Evolutionary conservation across 805 yeast genomes (phyloP).

Genomic region (Wickerhamiella occidentalis): DNA sequence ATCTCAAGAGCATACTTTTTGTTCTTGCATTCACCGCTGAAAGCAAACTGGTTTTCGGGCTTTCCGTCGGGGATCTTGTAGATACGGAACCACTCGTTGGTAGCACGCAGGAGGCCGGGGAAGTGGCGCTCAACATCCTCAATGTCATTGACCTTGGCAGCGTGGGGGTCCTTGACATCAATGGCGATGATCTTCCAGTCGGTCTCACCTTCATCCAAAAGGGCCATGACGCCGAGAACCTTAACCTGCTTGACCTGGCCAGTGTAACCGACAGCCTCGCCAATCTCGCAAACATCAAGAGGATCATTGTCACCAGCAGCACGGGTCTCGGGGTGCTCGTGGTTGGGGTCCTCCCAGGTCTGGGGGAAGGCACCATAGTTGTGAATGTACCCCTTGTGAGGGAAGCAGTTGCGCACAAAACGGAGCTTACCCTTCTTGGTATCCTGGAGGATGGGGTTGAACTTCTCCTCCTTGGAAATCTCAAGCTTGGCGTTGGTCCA

Average conservation of each 20-base stretch:
- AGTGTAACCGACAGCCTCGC: constrained; percentile 41
- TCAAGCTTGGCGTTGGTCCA: constrained; percentile 98
- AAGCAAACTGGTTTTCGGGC: constrained; percentile 94
- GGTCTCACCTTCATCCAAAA: constrained; percentile 93
- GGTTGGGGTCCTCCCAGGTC: constrained; percentile 95
- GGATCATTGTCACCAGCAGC: constrained; percentile 89
- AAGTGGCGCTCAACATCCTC: constrained; percentile 81
- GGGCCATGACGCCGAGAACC: constrained; percentile 87
- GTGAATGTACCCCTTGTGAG: constrained; percentile 96
- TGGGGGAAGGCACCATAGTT: constrained; percentile 99
- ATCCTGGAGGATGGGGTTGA: constrained; percentile 95
- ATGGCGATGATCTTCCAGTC: constrained; percentile 96
- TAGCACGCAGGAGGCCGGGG: constrained; percentile 88
- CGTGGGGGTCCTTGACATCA: constrained; percentile 78
- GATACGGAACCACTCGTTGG: constrained; percentile 96
- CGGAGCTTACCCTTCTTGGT: constrained; percentile 94
- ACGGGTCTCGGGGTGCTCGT: constrained; percentile 34
- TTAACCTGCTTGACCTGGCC: constrained; percentile 81
- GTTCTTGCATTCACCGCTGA: constrained; percentile 83
- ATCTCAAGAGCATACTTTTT: constrained; percentile 76
- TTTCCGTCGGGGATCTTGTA: constrained; percentile 98
- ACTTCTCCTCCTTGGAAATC: constrained; percentile 66
- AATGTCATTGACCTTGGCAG: constrained; percentile 73
- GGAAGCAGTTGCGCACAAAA: constrained; percentile 95
- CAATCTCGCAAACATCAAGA: constrained; percentile 85